These are phyloP conservation scores for Neoboletus brunneissimus DNA, from an alignment of 768 basidiomycete species.

Conservation along the genomic window DNA sequence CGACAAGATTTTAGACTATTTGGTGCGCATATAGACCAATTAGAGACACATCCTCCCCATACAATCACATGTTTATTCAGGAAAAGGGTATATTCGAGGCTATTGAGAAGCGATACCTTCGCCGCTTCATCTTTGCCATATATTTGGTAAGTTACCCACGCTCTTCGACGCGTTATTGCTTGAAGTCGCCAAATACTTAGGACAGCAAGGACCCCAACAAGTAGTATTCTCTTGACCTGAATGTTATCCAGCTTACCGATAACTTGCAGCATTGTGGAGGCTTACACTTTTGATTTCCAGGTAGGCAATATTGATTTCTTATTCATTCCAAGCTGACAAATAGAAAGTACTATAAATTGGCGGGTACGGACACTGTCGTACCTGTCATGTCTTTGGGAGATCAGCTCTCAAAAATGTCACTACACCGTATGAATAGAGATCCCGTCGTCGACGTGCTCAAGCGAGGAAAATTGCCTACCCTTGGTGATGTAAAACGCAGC, in stretches of 20 bases:
- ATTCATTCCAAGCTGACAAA: constrained; percentile 3
- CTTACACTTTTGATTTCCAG: constrained; percentile 85
- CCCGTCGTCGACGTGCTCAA: constrained; percentile 58
- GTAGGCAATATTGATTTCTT: constrained; percentile 34
- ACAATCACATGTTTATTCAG: constrained; percentile 36
- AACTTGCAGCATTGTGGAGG: constrained; percentile 68
- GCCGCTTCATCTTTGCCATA: constrained; percentile 81
- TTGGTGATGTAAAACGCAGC: constrained; percentile 79
- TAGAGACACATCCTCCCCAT: constrained; percentile 7
- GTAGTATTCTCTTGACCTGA: constrained; percentile 37
- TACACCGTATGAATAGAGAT: constrained; percentile 44
- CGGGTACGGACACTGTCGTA: constrained; percentile 55
- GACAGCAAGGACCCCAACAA: constrained; percentile 85
- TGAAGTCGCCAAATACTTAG: constrained; percentile 40
- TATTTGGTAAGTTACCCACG: constrained; percentile 57
- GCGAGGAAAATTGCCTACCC: constrained; percentile 63
- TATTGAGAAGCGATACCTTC: constrained; percentile 77
- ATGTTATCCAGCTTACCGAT: constrained; percentile 11
- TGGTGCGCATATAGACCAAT: constrained; percentile 47
- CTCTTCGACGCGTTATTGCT: background rate
- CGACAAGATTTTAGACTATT: constrained; percentile 75
- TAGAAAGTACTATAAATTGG: constrained; percentile 62
- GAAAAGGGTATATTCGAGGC: constrained; percentile 88
- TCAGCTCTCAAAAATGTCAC: constrained; percentile 49
- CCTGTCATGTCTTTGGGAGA: constrained; percentile 76